Evolutionary conservation across 225 moss, liverwort and hornwort genomes (phyloP), one percentile per base, ranked within the genome.

Genomic region (Neckera pumila): DNA sequence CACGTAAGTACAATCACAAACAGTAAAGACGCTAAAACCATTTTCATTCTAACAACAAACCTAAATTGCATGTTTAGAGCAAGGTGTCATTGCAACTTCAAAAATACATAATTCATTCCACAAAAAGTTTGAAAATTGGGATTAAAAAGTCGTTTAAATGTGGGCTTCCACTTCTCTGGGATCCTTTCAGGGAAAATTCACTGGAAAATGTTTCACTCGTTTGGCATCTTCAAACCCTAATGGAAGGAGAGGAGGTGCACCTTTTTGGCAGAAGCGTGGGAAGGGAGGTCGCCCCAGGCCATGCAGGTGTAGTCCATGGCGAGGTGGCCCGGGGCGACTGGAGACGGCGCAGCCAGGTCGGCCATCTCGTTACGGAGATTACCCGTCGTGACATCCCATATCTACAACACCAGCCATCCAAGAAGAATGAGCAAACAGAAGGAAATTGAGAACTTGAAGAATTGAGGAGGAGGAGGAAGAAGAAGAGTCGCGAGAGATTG

Each of bases 241-340:
- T 61, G 25, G 4, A 86, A 58, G 59, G 47, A 26, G 14, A 72
- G 28, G 5, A 82, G 28, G 16, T n/a, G 17, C 30, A 98, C 96
- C 97, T 98, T 97, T 91, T 92, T 99, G 26, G 91, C 72, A 49
- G 91, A 87, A 28, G 71, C 45, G 27, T 22, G 69, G 47, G 89
- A 85, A 51, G 93, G 89, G 22, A 94, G 80, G 43, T 84, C 84
- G 83, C 93, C 95, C 99, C 97, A 99, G 17, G 93, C 90, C 82
- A 99, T 88, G 86, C 97, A 99, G 27, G 95, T 93, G 81, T 99
- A 97, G 87, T 99, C 95, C 84, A 96, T 90, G 33, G 95, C 92
- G 65, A 99, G 95, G 89, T 97, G 99, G 33, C 99, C 97, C 42
- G 91, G 89, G 21, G 89, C 84, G 83, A 89, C 93, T 42, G 94